Conservation (phyloP, 192 early-diverging fungal genomes). For the Coemansia sp. region DNA sequence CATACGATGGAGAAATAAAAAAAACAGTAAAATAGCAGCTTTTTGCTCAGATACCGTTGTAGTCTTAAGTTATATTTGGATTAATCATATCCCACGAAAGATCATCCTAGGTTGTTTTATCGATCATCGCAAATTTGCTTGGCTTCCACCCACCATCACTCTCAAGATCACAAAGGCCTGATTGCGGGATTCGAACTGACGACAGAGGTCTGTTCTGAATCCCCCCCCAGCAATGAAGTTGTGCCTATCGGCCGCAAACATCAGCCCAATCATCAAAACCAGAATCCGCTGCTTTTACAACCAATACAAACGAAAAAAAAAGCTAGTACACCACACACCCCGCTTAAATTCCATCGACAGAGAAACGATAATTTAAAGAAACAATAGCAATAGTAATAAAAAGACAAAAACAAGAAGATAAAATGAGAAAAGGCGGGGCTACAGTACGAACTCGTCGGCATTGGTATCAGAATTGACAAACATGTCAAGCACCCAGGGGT, state of each 20-base stretch:
- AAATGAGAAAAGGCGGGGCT: background rate
- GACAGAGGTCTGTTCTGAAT: background rate
- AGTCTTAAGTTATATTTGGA: constrained; percentile 28
- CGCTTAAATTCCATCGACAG: too few species aligned
- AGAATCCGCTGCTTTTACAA: background rate
- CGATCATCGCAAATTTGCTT: constrained; percentile 23
- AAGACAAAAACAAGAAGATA: background rate
- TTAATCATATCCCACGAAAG: constrained; percentile 24
- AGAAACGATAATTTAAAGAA: too few species aligned
- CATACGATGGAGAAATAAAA: constrained; percentile 3
- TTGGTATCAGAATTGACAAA: constrained; percentile 43
- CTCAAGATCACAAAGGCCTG: background rate
- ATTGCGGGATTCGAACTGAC: constrained; percentile 13
- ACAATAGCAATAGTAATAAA: background rate
- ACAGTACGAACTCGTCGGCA: constrained; percentile 10
- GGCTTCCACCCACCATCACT: background rate
- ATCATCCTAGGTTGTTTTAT: constrained; percentile 16
- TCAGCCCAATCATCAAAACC: too few species aligned
- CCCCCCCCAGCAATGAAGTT: too few species aligned
- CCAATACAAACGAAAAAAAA: background rate
- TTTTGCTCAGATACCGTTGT: constrained; percentile 45
- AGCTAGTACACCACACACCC: too few species aligned
- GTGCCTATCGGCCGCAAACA: too few species aligned
- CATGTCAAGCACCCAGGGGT: constrained; percentile 38
- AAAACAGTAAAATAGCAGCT: constrained; percentile 6